phyloP scores from a whole-genome alignment of 2,329 filamentous ascomycete species.

The Capronia coronata region DNA sequence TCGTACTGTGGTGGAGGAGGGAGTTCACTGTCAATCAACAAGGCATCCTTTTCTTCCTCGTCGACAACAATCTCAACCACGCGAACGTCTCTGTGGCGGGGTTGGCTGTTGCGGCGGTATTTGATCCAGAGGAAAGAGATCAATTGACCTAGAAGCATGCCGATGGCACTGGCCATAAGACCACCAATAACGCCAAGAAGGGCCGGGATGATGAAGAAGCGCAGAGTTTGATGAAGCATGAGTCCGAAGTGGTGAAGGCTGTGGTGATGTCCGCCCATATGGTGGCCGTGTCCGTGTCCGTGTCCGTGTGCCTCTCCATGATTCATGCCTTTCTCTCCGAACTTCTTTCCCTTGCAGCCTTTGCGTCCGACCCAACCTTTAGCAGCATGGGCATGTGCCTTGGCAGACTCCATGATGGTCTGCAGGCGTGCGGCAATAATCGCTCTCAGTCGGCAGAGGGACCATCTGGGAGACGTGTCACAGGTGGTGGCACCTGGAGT shows the following conservation, averaged over 20 bases:
- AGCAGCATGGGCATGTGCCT: conserved; percentile 17
- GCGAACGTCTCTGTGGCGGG: conserved; percentile 30
- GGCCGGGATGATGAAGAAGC: conserved; percentile 42
- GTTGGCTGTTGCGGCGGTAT: conserved; percentile 31
- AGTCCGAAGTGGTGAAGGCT: conserved; percentile 33
- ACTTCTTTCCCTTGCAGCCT: conserved; percentile 16
- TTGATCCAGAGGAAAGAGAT: conserved; percentile 42
- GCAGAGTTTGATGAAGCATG: conserved; percentile 39
- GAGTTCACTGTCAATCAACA: conserved; percentile 32
- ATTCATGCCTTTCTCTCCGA: conserved; percentile 12
- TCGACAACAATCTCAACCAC: conserved; percentile 30
- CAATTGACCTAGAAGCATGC: conserved; percentile 44
- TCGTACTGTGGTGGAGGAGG: conserved; percentile 36
- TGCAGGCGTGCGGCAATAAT: conserved; percentile 39
- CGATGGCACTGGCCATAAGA: conserved; percentile 41
- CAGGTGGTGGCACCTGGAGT: conserved; percentile 30
- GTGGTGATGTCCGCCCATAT: conserved; percentile 28
- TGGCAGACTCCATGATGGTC: conserved; percentile 31
- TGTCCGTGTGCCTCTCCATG: no score
- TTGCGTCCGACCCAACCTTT: conserved; percentile 22
- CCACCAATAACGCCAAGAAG: conserved; percentile 42
- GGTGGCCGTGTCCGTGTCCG: conserved; percentile 21
- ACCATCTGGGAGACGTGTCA: conserved; percentile 37
- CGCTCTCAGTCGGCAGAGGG: conserved; percentile 38
- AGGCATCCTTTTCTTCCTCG: conserved; percentile 37